Conservation (phyloP, 257 asterid genomes). For the Przewalskia tangutica region DNA sequence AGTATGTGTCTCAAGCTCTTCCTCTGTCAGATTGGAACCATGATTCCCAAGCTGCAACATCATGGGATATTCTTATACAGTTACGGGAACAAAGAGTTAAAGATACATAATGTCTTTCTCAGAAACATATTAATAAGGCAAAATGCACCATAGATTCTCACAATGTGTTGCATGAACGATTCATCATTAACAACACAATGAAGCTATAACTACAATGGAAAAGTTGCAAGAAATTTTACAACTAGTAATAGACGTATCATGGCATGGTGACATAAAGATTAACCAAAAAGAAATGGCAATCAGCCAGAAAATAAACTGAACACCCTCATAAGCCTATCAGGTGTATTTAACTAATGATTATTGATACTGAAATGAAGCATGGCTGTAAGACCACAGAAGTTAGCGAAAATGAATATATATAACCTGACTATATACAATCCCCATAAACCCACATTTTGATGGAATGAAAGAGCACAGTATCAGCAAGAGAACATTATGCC, state of each 20-base stretch:
- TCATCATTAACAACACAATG: neutral
- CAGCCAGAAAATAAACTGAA: neutral
- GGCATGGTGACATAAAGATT: neutral
- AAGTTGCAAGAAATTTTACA: neutral
- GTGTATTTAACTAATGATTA: neutral
- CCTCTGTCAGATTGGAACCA: conserved; percentile 79
- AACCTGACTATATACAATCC: neutral
- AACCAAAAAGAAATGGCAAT: neutral
- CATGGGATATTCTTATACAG: neutral
- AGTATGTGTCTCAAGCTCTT: conserved; percentile 83
- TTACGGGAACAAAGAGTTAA: neutral
- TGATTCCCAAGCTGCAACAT: conserved; percentile 57
- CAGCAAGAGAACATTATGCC: neutral
- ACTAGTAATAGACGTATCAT: neutral
- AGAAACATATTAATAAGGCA: neutral
- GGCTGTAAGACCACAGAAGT: neutral
- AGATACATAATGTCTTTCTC: neutral
- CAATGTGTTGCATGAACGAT: neutral
- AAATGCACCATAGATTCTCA: neutral
- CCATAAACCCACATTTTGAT: neutral
- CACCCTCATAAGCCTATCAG: neutral
- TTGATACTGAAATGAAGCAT: neutral
- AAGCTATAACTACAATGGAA: neutral
- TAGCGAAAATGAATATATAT: neutral
- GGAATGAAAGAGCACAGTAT: neutral